A percentile compares a stretch with the other conserved stretches of the same genome.
These are phyloP conservation scores for Leptodermis oblonga DNA, from an alignment of 257 asterid species.

Conservation along the genomic window DNA sequence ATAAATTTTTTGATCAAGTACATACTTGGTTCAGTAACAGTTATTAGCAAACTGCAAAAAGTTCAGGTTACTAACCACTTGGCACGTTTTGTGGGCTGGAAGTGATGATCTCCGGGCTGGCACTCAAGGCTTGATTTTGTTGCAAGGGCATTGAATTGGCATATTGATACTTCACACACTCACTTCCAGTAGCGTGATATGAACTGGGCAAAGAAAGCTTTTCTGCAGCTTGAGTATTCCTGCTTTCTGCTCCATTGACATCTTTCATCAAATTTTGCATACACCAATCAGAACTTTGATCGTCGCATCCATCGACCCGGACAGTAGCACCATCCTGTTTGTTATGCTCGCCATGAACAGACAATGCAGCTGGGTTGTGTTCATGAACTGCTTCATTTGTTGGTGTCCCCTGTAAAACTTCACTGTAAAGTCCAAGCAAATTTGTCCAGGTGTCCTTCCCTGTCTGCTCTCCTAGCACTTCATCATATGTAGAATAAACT, in stretches of 20 bases:
- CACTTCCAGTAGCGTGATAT: conserved; percentile 30
- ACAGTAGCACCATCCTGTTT: conserved; percentile 10
- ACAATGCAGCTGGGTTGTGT: conserved; percentile 10
- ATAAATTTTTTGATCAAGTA: background rate
- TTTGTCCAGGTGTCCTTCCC: conserved; percentile 18
- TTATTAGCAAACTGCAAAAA: background rate
- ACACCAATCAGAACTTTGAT: conserved; percentile 25
- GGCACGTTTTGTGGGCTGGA: conserved; percentile 35
- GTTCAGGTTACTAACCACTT: conserved; percentile 38
- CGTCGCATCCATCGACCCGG: conserved; percentile 8
- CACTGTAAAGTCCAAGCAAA: conserved; percentile 24
- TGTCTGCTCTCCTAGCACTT: conserved; percentile 14
- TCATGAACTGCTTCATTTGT: conserved; percentile 15
- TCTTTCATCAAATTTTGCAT: conserved; percentile 22
- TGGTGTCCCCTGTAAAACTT: conserved; percentile 13
- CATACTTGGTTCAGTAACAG: background rate
- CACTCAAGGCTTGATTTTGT: conserved; percentile 22
- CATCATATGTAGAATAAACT: background rate
- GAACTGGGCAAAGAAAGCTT: conserved; percentile 24
- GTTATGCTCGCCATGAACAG: conserved; percentile 11
- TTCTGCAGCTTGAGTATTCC: conserved; percentile 7
- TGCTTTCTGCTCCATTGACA: conserved; percentile 22
- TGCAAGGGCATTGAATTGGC: conserved; percentile 21
- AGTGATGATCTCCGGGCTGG: conserved; percentile 23
- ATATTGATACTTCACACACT: conserved; percentile 16